phyloP scores from a whole-genome alignment of 2,329 filamentous ascomycete genomes.

The Incumbomyces delicatus region DNA sequence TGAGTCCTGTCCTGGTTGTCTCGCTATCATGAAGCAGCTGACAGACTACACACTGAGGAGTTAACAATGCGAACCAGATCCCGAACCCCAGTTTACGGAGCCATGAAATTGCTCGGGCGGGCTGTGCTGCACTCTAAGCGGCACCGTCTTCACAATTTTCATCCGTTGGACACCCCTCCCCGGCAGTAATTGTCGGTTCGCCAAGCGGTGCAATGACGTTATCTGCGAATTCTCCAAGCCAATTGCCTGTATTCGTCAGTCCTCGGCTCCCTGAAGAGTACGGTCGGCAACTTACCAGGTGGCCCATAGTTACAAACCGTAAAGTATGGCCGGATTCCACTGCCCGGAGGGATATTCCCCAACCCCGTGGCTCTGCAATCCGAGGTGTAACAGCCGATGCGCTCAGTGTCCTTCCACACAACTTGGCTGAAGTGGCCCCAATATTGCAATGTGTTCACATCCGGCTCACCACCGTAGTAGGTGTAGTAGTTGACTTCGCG shows the following conservation, averaged over 20 bases:
- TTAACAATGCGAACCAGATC: too few species aligned
- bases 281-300: constrained; percentile 50
- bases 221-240: constrained; percentile 8
- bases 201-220: constrained; percentile 12
- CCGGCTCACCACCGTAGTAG: constrained; percentile 52
- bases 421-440: constrained; percentile 72
- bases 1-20: too few species aligned
- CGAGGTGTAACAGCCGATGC: constrained; percentile 40
- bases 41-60: too few species aligned
- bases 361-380: constrained; percentile 32
- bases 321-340: constrained; percentile 47
- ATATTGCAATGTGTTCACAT: constrained; percentile 49
- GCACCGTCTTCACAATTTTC: constrained; percentile 3
- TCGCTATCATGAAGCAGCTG: too few species aligned
- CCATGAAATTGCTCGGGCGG: too few species aligned
- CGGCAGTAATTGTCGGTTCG: constrained; percentile 7
- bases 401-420: constrained; percentile 54
- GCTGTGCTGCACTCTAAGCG: too few species aligned
- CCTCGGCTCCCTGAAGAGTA: not conserved
- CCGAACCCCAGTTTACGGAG: too few species aligned
- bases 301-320: constrained; percentile 83
- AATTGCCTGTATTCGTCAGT: constrained; percentile 9
- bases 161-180: constrained; percentile 7
- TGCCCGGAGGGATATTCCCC: constrained; percentile 28
- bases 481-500: constrained; percentile 54